These are phyloP conservation scores for Stagonosporopsis vannaccii DNA, from an alignment of 2,329 filamentous ascomycete genomes.

Conservation along the genomic window DNA sequence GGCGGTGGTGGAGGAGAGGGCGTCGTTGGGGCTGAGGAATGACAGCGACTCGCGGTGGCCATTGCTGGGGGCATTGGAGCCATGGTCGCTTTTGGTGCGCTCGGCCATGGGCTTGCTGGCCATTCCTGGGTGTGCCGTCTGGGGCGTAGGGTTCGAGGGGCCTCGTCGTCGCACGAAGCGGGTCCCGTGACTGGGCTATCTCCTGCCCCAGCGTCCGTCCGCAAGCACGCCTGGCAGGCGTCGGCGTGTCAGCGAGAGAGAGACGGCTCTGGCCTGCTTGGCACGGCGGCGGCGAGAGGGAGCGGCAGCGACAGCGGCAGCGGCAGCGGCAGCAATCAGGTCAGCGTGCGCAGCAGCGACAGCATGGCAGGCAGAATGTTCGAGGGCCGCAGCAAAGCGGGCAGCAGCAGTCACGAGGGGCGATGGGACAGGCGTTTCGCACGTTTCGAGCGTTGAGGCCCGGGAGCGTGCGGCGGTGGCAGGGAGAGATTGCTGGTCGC, in stretches of 20 bases:
- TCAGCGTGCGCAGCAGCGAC: conserved; percentile 28
- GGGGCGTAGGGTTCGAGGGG: conserved; percentile 24
- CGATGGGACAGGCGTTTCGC: conserved; percentile 12
- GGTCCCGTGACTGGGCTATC: conserved; percentile 17
- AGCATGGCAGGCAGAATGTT: conserved; percentile 16
- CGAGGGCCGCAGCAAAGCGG: conserved; percentile 8
- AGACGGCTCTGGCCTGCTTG: conserved; percentile 9
- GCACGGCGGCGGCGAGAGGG: conserved; percentile 18
- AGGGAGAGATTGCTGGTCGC: conserved; percentile 31
- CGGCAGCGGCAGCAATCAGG: conserved; percentile 11
- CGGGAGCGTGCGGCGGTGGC: conserved; percentile 14
- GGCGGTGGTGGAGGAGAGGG: conserved; percentile 14
- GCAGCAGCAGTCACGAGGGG: conserved; percentile 7
- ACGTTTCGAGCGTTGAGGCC: conserved; percentile 10
- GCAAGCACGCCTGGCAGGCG: conserved; percentile 11
- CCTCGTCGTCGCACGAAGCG: conserved; percentile 30
- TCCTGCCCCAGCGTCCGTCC: conserved; percentile 15
- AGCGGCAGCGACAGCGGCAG: conserved; percentile 11
- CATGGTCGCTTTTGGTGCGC: conserved; percentile 38
- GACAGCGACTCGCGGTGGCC: conserved; percentile 7
- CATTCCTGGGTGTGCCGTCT: conserved; percentile 31
- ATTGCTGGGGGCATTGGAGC: conserved; percentile 11
- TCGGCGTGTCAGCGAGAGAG: conserved; percentile 19
- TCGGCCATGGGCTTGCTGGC: conserved; percentile 41
- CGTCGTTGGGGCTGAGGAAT: conserved; percentile 30